Evolutionary conservation across 306 rosid genomes (phyloP).

Genomic region (Rosa rugosa): DNA sequence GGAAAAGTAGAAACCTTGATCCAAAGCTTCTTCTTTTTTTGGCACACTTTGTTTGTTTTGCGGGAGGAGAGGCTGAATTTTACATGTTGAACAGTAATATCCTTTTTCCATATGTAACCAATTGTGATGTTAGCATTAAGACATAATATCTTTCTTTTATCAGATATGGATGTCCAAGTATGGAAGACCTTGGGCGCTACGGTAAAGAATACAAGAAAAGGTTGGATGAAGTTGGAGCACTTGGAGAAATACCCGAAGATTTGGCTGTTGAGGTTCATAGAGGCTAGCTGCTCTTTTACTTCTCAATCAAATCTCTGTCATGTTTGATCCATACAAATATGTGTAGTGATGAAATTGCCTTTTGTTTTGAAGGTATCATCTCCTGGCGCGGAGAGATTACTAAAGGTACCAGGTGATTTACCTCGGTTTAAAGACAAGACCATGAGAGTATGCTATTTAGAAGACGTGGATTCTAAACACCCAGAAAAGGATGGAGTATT

Average conservation of each 20-base stretch:
- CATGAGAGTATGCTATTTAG: constrained; percentile 63
- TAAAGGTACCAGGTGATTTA: constrained; percentile 78
- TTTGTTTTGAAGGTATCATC: constrained; percentile 68
- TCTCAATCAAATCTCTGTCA: constrained; percentile 11
- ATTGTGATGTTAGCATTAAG: background rate
- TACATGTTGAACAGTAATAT: background rate
- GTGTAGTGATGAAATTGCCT: constrained; percentile 22
- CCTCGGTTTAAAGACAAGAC: constrained; percentile 74
- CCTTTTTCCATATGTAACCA: background rate
- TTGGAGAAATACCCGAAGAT: constrained; percentile 79
- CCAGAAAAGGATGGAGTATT: constrained; percentile 57
- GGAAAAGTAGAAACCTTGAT: background rate
- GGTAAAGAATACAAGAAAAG: constrained; percentile 68
- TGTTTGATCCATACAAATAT: constrained; percentile 19
- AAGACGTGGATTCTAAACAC: constrained; percentile 44
- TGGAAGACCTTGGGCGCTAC: constrained; percentile 78
- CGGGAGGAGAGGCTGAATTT: background rate
- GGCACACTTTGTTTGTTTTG: background rate
- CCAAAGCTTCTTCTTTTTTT: background rate
- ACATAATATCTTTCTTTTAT: constrained; percentile 18
- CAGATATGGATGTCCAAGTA: constrained; percentile 89
- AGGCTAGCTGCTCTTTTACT: constrained; percentile 10
- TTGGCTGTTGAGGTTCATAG: constrained; percentile 74
- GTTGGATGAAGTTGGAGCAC: constrained; percentile 74
- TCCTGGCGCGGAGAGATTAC: constrained; percentile 87